Base-by-base conservation (phyloP, 2,329 filamentous ascomycete species). In the Blastomyces percursus region DNA sequence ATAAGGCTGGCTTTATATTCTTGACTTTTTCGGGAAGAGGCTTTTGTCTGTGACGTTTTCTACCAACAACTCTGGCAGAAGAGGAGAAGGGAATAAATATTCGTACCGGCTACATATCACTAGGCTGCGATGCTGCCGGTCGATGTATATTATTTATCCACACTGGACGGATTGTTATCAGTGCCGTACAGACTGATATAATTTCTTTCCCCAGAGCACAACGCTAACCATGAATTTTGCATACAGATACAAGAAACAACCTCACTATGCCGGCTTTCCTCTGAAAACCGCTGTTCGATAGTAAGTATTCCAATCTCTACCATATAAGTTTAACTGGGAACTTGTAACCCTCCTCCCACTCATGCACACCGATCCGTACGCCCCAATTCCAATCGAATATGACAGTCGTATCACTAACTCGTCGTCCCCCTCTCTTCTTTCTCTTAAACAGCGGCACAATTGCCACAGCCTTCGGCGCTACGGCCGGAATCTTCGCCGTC, bases 401-500 rank as follows among this genome's bases (percentile, higher is more conserved):
- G 44, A 46, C 24, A 5, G 5, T 21, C 42, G 30, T 11, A 57
- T 21, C 35, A 42, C 27, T 42, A 7, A 57, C 55, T 35, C 16
- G 7, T 58, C 24, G 5, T 30, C 14, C 2, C 5, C 7, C 4
- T 32, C 4, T 32, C 1, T 32, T 32, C 7, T 30, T 16, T 7
- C 4, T 3, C 1, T 1, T 11, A 27, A 27, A 8, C 52, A 79
- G 77, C 67, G 79, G 74, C 62, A 67, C 70, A 61, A 78, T 84
- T 59, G 80, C 78, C 54, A 80, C 75, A 61, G 78, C 77, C 56
- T 85, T 86, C 74, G 84, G 82, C 67, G 81, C 79, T 65, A 78
- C 80, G 56, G 79, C 81, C 51, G 84, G 82, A 66, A 76, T 83
- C 71, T 83, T 84, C 74, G 82, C 81, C 46, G 72, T 87, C 68